Base-by-base conservation (phyloP, 140 eudicot genomes). In the Anethum foeniculum region DNA sequence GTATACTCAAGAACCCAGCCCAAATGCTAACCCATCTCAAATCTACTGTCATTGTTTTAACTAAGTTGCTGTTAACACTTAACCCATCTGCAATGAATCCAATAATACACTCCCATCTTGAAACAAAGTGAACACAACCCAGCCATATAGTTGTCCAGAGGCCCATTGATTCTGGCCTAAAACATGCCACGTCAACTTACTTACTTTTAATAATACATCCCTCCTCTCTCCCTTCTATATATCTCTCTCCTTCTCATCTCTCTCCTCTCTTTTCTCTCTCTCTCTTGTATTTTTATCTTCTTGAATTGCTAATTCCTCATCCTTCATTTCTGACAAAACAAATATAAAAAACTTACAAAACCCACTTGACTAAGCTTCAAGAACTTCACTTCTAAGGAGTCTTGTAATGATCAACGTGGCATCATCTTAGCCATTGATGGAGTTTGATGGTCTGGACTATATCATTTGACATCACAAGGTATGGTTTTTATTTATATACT, bases 121-220 rank as follows among this genome's bases (percentile, higher is more conserved):
- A 19, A 4, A 27, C 0, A 65, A 69, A 69, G 46, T 69, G 36
- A 27, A 7, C 71, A 64, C 19, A 65, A 65, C 6, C 23, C 30
- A 68, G 23, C 75, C 41, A 69, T 16, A 14, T 12, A 69, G 9
- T 54, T 54, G 62, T 54, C 4, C 58, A 54, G 38, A 23, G 10
- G 41, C 75, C 44, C 75, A 69, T 69, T 34, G 46, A 69, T 5
- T 69, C 44, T 69, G 75, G 75, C 46, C 75, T 32, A 4, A 36
- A 69, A 30, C 75, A 69, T 69, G 75, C 75, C 75, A 69, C 75
- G 75, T 69, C 75, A 69, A 69, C 75, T 69, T 69, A 1, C 19
- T 32, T 14, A 69, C n/a, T 6, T 69, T 32, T 34, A 30, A 32
- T 19, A 36, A 14, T 32, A 69, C 12, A 18, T 69, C 12, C 3